These are phyloP conservation scores for Eurotiales sp. DNA, from an alignment of 2,329 filamentous ascomycete genomes.

Conservation along the genomic window DNA sequence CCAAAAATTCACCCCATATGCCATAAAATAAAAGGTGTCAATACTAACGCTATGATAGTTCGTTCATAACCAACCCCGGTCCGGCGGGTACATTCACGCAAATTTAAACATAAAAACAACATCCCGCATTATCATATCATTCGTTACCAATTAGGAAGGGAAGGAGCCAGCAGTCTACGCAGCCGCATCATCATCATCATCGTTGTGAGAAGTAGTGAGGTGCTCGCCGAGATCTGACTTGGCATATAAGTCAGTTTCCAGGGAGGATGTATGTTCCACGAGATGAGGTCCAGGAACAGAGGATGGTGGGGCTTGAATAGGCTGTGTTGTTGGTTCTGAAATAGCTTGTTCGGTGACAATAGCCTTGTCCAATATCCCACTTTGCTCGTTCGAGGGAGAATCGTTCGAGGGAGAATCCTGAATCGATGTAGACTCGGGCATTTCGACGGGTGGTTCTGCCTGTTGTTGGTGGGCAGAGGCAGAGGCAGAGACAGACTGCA, in stretches of 20 bases:
- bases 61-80: not conserved
- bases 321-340: not conserved
- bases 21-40: not conserved
- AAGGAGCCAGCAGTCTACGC: not conserved
- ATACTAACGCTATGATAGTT: not conserved
- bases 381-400: too few species aligned
- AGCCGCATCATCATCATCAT: not conserved
- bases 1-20: too few species aligned
- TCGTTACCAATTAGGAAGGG: not conserved
- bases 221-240: not conserved
- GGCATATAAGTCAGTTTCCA: not conserved
- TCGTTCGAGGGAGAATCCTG: too few species aligned
- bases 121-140: not conserved
- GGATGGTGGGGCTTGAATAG: not conserved
- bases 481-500: not conserved
- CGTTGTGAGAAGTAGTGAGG: not conserved
- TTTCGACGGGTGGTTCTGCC: not conserved
- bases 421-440: too few species aligned
- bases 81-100: constrained; percentile 3
- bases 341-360: not conserved
- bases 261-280: not conserved
- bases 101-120: not conserved
- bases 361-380: not conserved
- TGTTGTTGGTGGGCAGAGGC: too few species aligned
- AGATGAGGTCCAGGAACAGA: not conserved